These are phyloP conservation scores for Blepharisma stoltei DNA, from an alignment of 73 alveolate species.

Conservation along the genomic window DNA sequence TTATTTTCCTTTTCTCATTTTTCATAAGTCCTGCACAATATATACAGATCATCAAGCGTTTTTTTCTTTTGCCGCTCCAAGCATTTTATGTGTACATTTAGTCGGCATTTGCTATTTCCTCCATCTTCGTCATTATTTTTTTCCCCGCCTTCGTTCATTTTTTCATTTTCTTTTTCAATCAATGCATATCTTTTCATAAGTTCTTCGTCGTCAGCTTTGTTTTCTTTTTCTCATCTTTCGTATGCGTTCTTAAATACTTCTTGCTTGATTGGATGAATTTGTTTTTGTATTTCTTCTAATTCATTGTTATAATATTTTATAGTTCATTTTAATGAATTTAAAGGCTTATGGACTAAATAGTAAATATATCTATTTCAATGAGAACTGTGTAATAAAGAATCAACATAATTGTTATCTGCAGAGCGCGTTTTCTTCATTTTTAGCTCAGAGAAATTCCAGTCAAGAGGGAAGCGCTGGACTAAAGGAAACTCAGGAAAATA, in stretches of 20 bases:
- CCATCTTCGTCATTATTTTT: background rate
- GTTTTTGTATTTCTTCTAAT: background rate
- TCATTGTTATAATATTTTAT: background rate
- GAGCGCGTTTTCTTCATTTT: background rate
- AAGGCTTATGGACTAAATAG: no score
- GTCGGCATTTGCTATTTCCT: background rate
- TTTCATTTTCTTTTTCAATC: background rate
- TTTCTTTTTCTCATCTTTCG: background rate
- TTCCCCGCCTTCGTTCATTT: background rate
- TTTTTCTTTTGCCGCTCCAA: background rate
- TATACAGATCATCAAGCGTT: background rate
- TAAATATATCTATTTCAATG: no score
- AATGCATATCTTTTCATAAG: slow-evolving; percentile 15
- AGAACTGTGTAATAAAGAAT: background rate
- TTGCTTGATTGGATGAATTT: no score
- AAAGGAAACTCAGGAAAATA: background rate
- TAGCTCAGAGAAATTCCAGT: background rate
- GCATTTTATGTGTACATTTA: background rate
- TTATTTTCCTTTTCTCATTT: background rate
- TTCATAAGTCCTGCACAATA: background rate
- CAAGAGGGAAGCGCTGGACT: background rate
- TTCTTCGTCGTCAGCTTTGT: background rate
- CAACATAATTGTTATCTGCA: background rate
- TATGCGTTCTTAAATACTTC: background rate
- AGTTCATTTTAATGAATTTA: no score